Percentiles rank a stretch among this genome's conserved stretches.
These are phyloP conservation scores for Globisporangium emineosum DNA, from an alignment of 352 stramenopile species.

Conservation along the genomic window DNA sequence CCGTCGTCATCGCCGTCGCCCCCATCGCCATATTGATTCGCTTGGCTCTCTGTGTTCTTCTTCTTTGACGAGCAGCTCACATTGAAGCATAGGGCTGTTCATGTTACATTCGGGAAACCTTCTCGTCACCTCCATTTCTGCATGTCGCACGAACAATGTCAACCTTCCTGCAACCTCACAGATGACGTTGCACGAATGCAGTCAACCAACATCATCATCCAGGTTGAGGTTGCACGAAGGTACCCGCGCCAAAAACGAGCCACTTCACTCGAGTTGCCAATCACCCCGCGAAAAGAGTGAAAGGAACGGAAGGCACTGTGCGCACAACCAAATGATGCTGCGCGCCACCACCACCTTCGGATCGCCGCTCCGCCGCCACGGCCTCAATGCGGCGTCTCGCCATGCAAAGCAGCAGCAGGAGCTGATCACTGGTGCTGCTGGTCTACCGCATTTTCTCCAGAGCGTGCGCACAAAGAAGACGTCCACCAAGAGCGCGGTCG, in stretches of 20 bases:
- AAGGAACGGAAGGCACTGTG: background rate
- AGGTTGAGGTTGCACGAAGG: background rate
- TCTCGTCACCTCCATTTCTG: background rate
- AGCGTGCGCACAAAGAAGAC: conserved; percentile 21
- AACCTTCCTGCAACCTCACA: too few relatives aligned
- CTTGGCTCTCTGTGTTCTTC: background rate
- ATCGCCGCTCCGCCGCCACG: background rate
- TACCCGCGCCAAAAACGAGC: background rate
- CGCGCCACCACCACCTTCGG: background rate
- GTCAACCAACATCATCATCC: background rate
- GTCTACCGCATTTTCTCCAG: conserved; percentile 5
- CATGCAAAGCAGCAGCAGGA: background rate
- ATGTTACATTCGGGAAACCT: background rate
- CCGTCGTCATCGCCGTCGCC: background rate
- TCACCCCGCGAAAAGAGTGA: conserved; percentile 5
- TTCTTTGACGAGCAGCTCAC: conserved; percentile 8
- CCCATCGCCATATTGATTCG: background rate
- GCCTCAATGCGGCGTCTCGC: background rate
- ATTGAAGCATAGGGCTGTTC: conserved; percentile 11
- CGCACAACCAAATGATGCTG: conserved; percentile 4
- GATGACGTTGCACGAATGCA: background rate
- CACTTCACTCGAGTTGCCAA: conserved; percentile 3
- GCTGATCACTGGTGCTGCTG: background rate
- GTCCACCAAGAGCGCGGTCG: conserved; percentile 15
- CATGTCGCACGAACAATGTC: too few relatives aligned